A percentile compares a stretch with the other conserved stretches of the same genome.
These are phyloP conservation scores for Trametes punicea DNA, from an alignment of 768 basidiomycete species.

Conservation along the genomic window DNA sequence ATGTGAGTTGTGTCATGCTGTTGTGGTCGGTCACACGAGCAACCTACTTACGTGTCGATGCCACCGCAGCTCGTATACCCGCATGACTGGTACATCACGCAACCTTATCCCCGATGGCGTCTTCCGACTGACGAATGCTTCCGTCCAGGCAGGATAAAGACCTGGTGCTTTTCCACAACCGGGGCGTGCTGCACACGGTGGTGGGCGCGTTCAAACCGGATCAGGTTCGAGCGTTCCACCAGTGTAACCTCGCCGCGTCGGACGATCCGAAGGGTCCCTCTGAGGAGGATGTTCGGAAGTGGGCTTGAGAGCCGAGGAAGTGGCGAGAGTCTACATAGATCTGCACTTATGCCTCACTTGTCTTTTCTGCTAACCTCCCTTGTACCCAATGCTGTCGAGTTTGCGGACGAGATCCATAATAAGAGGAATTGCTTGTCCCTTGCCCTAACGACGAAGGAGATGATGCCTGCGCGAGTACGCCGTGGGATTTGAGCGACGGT, in stretches of 20 bases:
- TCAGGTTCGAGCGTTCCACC: conserved; percentile 74
- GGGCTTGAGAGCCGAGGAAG: conserved; percentile 37
- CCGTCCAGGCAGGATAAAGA: conserved; percentile 52
- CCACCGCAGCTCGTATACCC: conserved; percentile 69
- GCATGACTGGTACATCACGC: conserved; percentile 66
- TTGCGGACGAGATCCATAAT: too few species aligned
- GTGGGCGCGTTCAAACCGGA: conserved; percentile 69
- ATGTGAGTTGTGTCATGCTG: conserved; percentile 37
- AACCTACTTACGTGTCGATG: not conserved
- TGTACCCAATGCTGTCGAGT: too few species aligned
- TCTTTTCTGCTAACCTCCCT: too few species aligned
- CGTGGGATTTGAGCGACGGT: too few species aligned
- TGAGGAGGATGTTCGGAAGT: conserved; percentile 61
- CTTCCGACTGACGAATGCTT: not conserved
- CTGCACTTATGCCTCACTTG: not conserved
- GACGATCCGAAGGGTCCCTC: conserved; percentile 67
- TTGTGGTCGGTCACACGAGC: conserved; percentile 2
- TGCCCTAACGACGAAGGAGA: not conserved
- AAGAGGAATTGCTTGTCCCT: not conserved
- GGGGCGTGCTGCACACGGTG: conserved; percentile 77
- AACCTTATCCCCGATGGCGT: not conserved
- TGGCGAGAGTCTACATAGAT: not conserved
- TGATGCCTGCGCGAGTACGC: not conserved
- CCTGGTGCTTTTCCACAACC: conserved; percentile 83
- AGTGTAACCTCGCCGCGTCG: conserved; percentile 85